Percentiles rank a stretch among this genome's conserved stretches.
Conservation (phyloP, 148 eudicot species). For the Heliamphora exappendiculata region DNA sequence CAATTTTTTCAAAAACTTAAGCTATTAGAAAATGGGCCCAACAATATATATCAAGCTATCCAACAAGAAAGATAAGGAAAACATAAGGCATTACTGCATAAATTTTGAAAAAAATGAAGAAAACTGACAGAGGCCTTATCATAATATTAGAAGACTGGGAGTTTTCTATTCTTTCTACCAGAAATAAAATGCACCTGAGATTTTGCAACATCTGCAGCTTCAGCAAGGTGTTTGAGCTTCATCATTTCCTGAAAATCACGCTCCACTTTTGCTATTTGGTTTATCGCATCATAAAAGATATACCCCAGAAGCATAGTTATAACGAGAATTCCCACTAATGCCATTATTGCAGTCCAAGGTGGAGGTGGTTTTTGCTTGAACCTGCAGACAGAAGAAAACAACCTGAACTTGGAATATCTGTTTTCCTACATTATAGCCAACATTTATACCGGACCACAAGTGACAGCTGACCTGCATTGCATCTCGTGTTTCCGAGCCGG, state of each 20-base stretch:
- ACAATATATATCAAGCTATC: too few relatives aligned
- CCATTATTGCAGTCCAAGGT: constrained; percentile 61
- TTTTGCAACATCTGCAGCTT: constrained; percentile 92
- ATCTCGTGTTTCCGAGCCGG: constrained; percentile 89
- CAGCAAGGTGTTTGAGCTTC: constrained; percentile 75
- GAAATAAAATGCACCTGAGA: constrained; percentile 55
- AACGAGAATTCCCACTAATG: constrained; percentile 40
- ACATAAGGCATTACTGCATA: not conserved
- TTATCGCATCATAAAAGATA: constrained; percentile 58
- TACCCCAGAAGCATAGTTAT: constrained; percentile 57
- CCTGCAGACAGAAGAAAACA: constrained; percentile 29
- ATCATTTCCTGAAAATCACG: constrained; percentile 50
- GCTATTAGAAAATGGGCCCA: too few relatives aligned
- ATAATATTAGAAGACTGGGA: not conserved
- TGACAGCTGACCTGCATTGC: constrained; percentile 73
- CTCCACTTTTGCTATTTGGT: constrained; percentile 55
- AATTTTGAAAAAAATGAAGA: not conserved
- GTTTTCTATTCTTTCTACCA: not conserved
- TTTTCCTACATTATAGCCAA: not conserved
- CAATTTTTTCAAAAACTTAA: too few relatives aligned
- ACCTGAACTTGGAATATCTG: not conserved
- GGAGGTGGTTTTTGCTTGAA: constrained; percentile 61
- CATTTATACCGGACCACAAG: not conserved
- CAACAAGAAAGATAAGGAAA: not conserved
- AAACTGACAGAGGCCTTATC: not conserved